phyloP scores from a whole-genome alignment of 2,329 filamentous ascomycete genomes.

The Pyrenochaeta sp. region DNA sequence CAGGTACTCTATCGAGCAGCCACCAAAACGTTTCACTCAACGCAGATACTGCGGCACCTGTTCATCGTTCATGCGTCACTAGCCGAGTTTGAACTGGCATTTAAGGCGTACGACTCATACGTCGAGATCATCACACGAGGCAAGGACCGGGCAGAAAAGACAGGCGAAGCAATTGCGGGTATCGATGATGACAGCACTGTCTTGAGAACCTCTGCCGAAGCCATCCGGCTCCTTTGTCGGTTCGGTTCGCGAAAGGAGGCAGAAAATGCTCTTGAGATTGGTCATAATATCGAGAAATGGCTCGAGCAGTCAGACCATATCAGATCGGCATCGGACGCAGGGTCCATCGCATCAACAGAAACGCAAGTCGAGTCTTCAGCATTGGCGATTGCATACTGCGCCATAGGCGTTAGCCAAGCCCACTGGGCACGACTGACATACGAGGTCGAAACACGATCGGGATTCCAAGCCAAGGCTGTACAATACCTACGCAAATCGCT shows the following conservation, averaged over 20 bases:
- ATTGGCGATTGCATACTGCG: constrained; percentile 75
- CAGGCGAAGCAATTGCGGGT: constrained; percentile 70
- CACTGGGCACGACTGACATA: constrained; percentile 87
- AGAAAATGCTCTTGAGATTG: constrained; percentile 79
- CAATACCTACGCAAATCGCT: constrained; percentile 77
- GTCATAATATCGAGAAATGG: constrained; percentile 76
- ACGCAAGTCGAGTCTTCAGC: constrained; percentile 64
- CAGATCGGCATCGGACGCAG: constrained; percentile 31
- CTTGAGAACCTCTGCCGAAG: constrained; percentile 80
- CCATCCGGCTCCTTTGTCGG: constrained; percentile 80
- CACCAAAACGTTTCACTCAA: constrained; percentile 95
- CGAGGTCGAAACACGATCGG: constrained; percentile 73
- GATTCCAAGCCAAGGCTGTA: constrained; percentile 80
- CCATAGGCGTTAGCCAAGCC: constrained; percentile 84
- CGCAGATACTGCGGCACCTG: constrained; percentile 82
- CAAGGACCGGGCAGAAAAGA: constrained; percentile 83
- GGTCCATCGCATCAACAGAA: constrained; percentile 44
- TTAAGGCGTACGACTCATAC: constrained; percentile 92
- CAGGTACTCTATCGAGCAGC: constrained; percentile 88
- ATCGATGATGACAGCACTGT: constrained; percentile 82
- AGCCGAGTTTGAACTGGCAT: constrained; percentile 89
- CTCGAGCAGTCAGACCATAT: constrained; percentile 64
- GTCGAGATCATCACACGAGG: constrained; percentile 85
- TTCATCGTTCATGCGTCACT: constrained; percentile 88
- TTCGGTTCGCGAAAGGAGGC: constrained; percentile 79